phyloP scores from a whole-genome alignment of 768 basidiomycete species.

The Kwoniella shandongensis region DNA sequence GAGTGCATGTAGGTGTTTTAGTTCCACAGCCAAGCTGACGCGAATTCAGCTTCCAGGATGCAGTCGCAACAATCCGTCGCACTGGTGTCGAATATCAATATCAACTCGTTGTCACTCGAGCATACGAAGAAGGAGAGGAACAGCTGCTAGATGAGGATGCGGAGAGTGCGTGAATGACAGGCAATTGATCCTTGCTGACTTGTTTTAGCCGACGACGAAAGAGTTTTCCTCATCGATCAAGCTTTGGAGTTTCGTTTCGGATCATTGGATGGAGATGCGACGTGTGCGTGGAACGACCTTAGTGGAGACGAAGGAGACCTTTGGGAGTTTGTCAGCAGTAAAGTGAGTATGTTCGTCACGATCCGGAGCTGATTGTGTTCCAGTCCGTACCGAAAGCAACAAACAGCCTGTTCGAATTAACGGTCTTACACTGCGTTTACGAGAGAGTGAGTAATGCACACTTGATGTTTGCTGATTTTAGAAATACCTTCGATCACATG shows the following conservation, averaged over 20 bases:
- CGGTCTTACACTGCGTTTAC: conserved; percentile 94
- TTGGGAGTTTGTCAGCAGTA: conserved; percentile 76
- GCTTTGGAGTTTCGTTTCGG: conserved; percentile 82
- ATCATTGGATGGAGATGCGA: conserved; percentile 67
- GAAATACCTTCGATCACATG: conserved; percentile 74
- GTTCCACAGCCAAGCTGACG: neutral
- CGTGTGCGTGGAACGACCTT: conserved; percentile 87
- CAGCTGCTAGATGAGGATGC: conserved; percentile 86
- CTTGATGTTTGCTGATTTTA: conserved; percentile 52
- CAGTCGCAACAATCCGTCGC: conserved; percentile 88
- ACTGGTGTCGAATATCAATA: conserved; percentile 67
- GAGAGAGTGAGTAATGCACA: conserved; percentile 58
- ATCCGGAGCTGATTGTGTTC: conserved; percentile 8
- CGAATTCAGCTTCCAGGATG: conserved; percentile 79
- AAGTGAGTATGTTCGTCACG: conserved; percentile 21
- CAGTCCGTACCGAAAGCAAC: conserved; percentile 68
- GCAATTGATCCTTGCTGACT: neutral
- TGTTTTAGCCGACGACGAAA: conserved; percentile 83
- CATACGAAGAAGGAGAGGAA: conserved; percentile 96
- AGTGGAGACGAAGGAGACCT: conserved; percentile 84
- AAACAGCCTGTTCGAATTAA: conserved; percentile 83
- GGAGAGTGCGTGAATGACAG: conserved; percentile 57
- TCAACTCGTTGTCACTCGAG: conserved; percentile 91
- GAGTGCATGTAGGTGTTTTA: conserved; percentile 85
- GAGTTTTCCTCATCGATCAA: conserved; percentile 85